Percentiles rank a stretch among this genome's conserved stretches.
These are phyloP conservation scores for Quercus mongolica DNA, from an alignment of 306 rosid genomes.

Conservation along the genomic window DNA sequence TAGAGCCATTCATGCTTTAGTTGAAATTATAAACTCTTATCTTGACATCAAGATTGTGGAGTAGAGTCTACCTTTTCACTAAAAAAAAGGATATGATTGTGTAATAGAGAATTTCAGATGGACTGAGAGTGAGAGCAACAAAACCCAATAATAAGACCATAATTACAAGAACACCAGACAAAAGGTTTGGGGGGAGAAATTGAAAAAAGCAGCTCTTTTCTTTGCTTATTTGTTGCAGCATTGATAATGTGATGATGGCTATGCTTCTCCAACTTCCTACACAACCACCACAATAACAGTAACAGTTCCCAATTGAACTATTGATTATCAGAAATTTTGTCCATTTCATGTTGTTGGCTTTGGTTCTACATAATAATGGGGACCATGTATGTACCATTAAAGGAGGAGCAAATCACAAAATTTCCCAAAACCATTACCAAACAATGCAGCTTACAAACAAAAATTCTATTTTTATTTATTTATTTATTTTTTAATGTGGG, in stretches of 20 bases:
- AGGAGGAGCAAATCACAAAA: background rate
- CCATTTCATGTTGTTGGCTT: constrained; percentile 9
- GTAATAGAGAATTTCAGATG: too few relatives aligned
- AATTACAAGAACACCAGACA: too few relatives aligned
- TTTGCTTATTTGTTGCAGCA: background rate
- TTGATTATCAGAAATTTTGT: background rate
- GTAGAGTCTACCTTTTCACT: too few relatives aligned
- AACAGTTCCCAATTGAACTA: background rate
- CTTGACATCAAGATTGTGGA: too few relatives aligned
- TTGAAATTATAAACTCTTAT: background rate
- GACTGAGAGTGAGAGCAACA: too few relatives aligned
- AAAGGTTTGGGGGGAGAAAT: background rate
- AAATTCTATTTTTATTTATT: too few relatives aligned
- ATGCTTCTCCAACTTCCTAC: constrained; percentile 28
- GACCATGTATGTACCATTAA: background rate
- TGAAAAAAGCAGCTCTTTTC: background rate
- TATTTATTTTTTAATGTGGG: too few relatives aligned
- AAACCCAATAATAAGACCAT: too few relatives aligned
- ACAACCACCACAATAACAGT: constrained; percentile 16
- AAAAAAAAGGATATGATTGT: too few relatives aligned
- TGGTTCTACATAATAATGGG: background rate
- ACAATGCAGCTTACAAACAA: background rate
- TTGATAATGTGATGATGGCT: constrained; percentile 26
- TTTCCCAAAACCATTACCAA: background rate
- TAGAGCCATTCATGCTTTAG: background rate